Evolutionary conservation across 2,329 filamentous ascomycete genomes (phyloP), one percentile per base, ranked within the genome.

Genomic region (Monilinia laxa): DNA sequence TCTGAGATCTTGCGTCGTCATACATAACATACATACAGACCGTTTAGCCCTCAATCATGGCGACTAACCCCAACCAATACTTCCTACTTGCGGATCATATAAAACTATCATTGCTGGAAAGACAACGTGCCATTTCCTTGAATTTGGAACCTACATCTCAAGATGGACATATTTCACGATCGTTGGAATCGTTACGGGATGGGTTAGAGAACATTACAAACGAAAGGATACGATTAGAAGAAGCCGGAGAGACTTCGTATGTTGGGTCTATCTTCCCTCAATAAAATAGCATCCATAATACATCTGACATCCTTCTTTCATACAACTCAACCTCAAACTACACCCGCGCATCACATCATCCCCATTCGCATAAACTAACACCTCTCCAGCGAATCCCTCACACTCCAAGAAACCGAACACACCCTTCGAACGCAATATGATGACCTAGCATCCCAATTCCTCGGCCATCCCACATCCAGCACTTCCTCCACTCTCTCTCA

Each of bases 71-170:
- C 51, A 88, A 87, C 75, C 93, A 97, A 79, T 89, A 98, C 72
- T 92, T 93, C 77, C 89, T 98, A 64, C 87, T 98, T 67, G 92
- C 93, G 75, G 95, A 99, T 80, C 94, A 98, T 79, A 91, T 98
- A 83, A 97, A 98, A 80, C 87, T 98, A 69, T 97, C 93, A 18
- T 85, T 99, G 20, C 87, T 98, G 35, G 95, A 98, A 81, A 88
- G 94, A 67, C 90, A 96, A 80, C 89, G 94, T 67, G 92, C 93
- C 59, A 87, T 92, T 74, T 90, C 88, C 18, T 84, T 97, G 55
- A 88, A 92, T 72, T 85, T 97, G 66, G 87, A 92, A 68, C 87
- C 75, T 51, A 76, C 73, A 20, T 87, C 89, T 25, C 92, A 97
- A 78, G 93, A 97, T 80, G 90, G 90, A 52, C 91, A 96, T 77